These are phyloP conservation scores for Protomyces arabidopsidicola DNA, from an alignment of 1,139 yeast genomes.

Conservation along the genomic window DNA sequence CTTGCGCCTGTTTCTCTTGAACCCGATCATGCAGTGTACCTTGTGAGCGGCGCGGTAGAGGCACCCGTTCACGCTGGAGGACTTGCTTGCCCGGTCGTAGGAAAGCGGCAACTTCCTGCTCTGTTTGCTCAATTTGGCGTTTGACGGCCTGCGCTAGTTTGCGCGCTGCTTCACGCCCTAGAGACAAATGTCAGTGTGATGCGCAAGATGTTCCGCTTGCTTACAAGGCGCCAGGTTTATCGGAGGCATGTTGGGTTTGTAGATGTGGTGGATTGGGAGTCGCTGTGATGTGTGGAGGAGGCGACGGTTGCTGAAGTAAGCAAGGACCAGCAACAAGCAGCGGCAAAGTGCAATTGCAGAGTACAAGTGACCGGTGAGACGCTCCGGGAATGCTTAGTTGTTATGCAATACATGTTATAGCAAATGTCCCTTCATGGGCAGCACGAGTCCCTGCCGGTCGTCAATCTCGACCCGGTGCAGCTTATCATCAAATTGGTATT, in stretches of 20 bases:
- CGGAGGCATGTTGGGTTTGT: background rate
- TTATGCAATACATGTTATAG: background rate
- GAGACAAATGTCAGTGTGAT: background rate
- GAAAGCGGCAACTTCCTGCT: constrained; percentile 5
- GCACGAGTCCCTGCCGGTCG: constrained; percentile 26
- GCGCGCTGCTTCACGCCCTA: constrained; percentile 25
- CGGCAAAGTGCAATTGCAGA: no score
- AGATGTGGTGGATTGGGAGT: no score
- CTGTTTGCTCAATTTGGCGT: constrained; percentile 24
- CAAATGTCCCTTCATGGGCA: constrained; percentile 12
- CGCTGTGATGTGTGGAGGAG: background rate
- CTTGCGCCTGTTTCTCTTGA: background rate
- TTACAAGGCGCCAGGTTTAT: background rate
- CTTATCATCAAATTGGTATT: constrained; percentile 23
- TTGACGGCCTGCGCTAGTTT: constrained; percentile 23
- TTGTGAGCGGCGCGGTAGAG: constrained; percentile 1
- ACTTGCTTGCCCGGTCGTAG: constrained; percentile 7
- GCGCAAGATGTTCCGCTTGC: background rate
- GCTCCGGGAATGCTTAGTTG: no score
- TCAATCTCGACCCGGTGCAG: constrained; percentile 26
- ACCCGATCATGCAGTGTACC: background rate
- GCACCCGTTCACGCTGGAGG: constrained; percentile 10
- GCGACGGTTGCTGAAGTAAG: background rate
- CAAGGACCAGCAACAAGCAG: no score
- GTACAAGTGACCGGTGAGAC: no score